Conservation (phyloP, 2,329 filamentous ascomycete genomes). For the Xylariaceae sp. region DNA sequence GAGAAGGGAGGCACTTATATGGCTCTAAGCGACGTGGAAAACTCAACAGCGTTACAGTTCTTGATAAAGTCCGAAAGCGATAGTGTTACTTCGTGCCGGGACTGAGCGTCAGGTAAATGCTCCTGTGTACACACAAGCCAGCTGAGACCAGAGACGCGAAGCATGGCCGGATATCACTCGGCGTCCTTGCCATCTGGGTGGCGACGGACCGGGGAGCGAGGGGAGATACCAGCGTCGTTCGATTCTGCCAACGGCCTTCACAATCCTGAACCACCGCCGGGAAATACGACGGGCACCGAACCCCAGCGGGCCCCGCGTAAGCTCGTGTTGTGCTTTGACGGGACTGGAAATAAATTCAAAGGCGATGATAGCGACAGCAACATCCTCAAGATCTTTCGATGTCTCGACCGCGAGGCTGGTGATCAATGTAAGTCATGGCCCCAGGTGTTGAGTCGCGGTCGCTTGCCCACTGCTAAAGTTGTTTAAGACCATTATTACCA, state of each 20-base stretch:
- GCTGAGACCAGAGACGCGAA: background rate
- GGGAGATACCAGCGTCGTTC: conserved; percentile 13
- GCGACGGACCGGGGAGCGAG: conserved; percentile 10
- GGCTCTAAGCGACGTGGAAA: too few relatives aligned
- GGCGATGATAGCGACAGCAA: conserved; percentile 61
- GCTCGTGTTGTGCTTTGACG: conserved; percentile 59
- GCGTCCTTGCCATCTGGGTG: conserved; percentile 10
- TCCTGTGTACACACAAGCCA: background rate
- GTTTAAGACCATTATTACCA: conserved; percentile 56
- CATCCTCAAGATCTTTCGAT: conserved; percentile 67
- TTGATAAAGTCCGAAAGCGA: background rate
- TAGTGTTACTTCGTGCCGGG: background rate
- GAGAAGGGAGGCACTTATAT: too few relatives aligned
- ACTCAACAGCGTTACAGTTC: too few relatives aligned
- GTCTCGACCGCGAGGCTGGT: conserved; percentile 59
- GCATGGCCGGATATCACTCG: conserved; percentile 28
- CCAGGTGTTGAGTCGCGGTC: background rate
- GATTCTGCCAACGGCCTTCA: conserved; percentile 9
- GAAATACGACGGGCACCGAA: conserved; percentile 24
- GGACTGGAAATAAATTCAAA: conserved; percentile 60
- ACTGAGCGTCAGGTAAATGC: background rate
- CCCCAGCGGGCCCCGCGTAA: conserved; percentile 36
- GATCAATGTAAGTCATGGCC: conserved; percentile 49
- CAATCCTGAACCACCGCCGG: conserved; percentile 5
- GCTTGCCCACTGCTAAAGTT: conserved; percentile 3